Percentiles rank a stretch among this genome's conserved stretches.
Conservation (phyloP, 805 yeast genomes). For the Candida railenensis region DNA sequence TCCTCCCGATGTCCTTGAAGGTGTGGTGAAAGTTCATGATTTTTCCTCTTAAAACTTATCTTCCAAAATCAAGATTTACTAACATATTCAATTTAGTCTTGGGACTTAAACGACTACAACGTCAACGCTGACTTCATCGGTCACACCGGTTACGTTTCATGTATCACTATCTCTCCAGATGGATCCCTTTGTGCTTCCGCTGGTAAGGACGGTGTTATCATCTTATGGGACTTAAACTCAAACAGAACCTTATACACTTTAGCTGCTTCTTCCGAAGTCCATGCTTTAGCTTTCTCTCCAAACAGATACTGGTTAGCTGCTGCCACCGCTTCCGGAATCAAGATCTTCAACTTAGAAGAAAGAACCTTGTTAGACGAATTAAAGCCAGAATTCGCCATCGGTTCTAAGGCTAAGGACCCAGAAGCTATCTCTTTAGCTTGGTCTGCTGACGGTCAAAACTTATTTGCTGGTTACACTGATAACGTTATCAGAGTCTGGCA, state of each 20-base stretch:
- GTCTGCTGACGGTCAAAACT: conserved; percentile 99
- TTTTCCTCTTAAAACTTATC: conserved; percentile 1
- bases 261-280: conserved; percentile 93
- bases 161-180: conserved; percentile 98
- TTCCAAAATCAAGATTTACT: conserved; percentile 29
- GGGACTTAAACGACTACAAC: conserved; percentile 86
- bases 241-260: conserved; percentile 89
- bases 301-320: conserved; percentile 99
- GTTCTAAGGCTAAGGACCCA: conserved; percentile 92
- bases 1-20: neutral
- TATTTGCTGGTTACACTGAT: conserved; percentile 99
- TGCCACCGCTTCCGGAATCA: conserved; percentile 97
- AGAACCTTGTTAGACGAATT: conserved; percentile 93
- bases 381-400: conserved; percentile 93
- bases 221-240: conserved; percentile 95
- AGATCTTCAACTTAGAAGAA: conserved; percentile 97
- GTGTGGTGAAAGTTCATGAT: neutral
- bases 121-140: conserved; percentile 96
- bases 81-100: conserved; percentile 63
- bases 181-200: conserved; percentile 99
- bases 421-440: conserved; percentile 97
- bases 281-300: conserved; percentile 99
- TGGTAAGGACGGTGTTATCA: conserved; percentile 98
- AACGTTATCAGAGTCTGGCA: conserved; percentile 99
- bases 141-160: conserved; percentile 98